phyloP scores from a whole-genome alignment of 768 basidiomycete genomes.

The Lactifluus volemus region DNA sequence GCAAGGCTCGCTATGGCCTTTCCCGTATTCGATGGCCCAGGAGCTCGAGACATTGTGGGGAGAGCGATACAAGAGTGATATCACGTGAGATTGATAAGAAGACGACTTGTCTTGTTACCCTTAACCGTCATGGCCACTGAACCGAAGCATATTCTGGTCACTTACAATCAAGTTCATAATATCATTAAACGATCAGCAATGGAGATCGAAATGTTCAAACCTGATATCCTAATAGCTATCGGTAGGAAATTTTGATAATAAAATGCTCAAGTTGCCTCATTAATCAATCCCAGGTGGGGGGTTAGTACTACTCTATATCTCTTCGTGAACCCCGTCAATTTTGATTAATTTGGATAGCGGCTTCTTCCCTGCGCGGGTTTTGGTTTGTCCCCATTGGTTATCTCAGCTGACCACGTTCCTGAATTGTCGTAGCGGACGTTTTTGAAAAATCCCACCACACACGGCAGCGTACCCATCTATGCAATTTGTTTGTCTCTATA shows the following conservation, averaged over 20 bases:
- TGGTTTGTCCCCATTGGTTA: conserved; percentile 32
- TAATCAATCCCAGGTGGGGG: conserved; percentile 53
- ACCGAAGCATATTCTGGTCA: conserved; percentile 58
- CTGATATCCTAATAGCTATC: conserved; percentile 80
- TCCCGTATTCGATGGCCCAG: conserved; percentile 26
- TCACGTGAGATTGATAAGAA: neutral
- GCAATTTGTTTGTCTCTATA: conserved; percentile 96
- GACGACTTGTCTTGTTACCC: too few species aligned
- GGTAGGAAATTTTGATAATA: conserved; percentile 34
- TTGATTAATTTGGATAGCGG: conserved; percentile 44
- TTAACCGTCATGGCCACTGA: conserved; percentile 22
- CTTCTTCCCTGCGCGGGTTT: conserved; percentile 91
- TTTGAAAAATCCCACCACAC: conserved; percentile 57
- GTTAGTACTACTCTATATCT: conserved; percentile 37
- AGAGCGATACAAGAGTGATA: neutral
- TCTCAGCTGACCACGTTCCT: neutral
- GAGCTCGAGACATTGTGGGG: conserved; percentile 12
- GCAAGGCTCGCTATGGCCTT: conserved; percentile 74
- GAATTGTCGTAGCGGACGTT: conserved; percentile 59
- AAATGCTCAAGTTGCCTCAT: neutral
- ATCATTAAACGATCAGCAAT: conserved; percentile 61
- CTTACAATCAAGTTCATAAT: conserved; percentile 92
- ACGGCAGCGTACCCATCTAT: conserved; percentile 83
- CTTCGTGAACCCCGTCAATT: conserved; percentile 14
- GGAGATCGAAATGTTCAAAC: conserved; percentile 71